Evolutionary conservation across 2,329 filamentous ascomycete genomes (phyloP), one percentile per base, ranked within the genome.

Genomic region (Orbilia oligospora): DNA sequence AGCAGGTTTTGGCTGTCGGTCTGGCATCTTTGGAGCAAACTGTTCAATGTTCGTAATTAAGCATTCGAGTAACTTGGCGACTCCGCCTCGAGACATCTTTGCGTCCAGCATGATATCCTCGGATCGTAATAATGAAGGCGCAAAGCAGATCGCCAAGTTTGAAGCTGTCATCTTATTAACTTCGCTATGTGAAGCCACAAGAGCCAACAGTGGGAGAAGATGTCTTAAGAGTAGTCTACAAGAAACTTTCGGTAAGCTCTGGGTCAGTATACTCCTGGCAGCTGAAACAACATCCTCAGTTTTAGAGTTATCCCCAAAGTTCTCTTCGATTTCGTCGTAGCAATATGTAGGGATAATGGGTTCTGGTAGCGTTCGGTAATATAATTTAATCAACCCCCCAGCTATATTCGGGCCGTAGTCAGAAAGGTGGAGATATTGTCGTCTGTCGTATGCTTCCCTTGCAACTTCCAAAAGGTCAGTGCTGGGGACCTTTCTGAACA

Each of bases 121-220:
- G 0, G 87, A 87, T 79, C 86, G 86, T 12, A 89, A 81, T 3
- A 89, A 82, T 46, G 86, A 86, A 44, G 88, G 87, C 1, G 87
- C 86, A 81, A 89, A 87, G 81, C 87, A 88, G 5, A 89, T 87
- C 14, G 87, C 86, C 41, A 89, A 81, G 61, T 89, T 89, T 56
- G 86, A 86, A 0, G 87, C 82, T 2, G 84, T 87, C 88, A 89
- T 89, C 80, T 88, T 88, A 83, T 89, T 89, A 58, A 84, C 80
- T n/a, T 85, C 82, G 63, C 86, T 83, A 36, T 86, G 84, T 24
- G 83, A 83, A 8, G 87, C 84, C 3, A 89, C 85, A 0, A 83
- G 82, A 22, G 85, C 85, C 0, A 89, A 83, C n/a, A 89, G 81
- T 0, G 88, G 88, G 9, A 89, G 83, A 10, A 89, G 83, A 82